Evolutionary conservation across 108 stramenopile species (phyloP), one percentile per base, ranked within the genome.

Genomic region (Skeletonema costatum): DNA sequence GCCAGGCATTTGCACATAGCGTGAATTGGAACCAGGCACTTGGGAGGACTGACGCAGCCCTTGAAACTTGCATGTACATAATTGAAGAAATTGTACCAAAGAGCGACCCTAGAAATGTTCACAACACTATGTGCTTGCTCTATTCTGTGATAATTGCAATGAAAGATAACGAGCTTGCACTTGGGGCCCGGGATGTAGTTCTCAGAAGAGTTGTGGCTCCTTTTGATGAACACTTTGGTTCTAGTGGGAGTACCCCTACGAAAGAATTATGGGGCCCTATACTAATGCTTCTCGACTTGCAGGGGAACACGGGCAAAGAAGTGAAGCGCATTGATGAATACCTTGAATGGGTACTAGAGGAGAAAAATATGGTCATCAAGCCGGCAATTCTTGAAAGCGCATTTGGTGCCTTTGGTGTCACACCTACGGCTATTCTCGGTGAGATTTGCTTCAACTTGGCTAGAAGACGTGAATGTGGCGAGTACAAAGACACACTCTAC

Each of bases 81-180:
- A 31, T 87, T 30, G 71, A 75, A 58, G 73, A 80, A 56, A 63
- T 91, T 25, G 60, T 89, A 5, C 90, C 90, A 30, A 84, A 86
- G 29, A 88, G 87, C 21, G 87, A 91, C 42, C 71, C 64, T 2
- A 68, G 76, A 42, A 85, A 87, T 63, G 73, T 87, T 25, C 85
- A 89, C 75, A 85, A 86, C 46, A 66, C 84, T n/a, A 78, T 87
- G 51, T 71, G 87, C 32, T 71, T 87, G 10, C 64, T 89, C 46
- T 89, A 84, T 61, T 82, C 89, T 10, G 48, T 82, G 21, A 50
- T 89, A 12, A 75, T 81, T 66, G 66, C 83, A 12, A 66, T 89
- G 77, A 88, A 88, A 44, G 85, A 86, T 12, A 70, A 70, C 44
- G 89, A 86, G 38, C 30, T 64, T 38, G 81, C 87, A 4, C 41